Base-by-base conservation (phyloP, 768 basidiomycete species). In the Botryobasidium botryosum region DNA sequence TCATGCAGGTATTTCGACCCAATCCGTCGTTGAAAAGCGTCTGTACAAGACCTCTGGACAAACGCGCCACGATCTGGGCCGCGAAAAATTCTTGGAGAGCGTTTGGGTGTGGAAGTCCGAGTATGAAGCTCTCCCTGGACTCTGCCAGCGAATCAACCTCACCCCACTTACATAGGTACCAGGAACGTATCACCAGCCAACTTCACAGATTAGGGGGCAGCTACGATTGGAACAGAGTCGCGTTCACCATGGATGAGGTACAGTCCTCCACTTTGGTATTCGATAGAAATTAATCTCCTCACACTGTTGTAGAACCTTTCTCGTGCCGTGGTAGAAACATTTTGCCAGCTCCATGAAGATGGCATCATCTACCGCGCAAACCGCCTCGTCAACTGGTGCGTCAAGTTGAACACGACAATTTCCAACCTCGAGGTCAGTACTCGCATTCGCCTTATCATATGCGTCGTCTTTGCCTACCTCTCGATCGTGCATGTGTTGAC, bases 51-150 rank as follows among this genome's bases (percentile, higher is more conserved):
- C 72, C 1, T 69, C 78, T 27, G 84, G 86, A 1, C 68, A 77
- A 61, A 84, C 83, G 2, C 66, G 92, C 43, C 90, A 96, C 59
- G 87, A 97, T 59, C 71, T 96, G n/a, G 94, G 94, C 1, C 75
- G 94, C 36, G 87, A 92, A 54, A 75, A 69, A 54, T 96, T 99
- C 62, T 57, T 99, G 52, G 75, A 79, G 51, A 84, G 77, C 45
- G 90, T 96, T 24, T 79, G 79, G 77, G 80, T 81, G 24, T 99
- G 94, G 94, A 97, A 94, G 61, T 83, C 90, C 53, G 87, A 92
- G 86, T 92, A 52, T 41, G 83, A 41, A n/a, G 26, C 12, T 1
- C 24, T 28, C 13, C 37, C 26, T 27, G 31, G 28, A 43, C 2
- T 43, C 20, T 46, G 46, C 36, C n/a, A 24, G 7, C 31, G 40